These are phyloP conservation scores for Boletus vinaceobasis DNA, from an alignment of 768 basidiomycete genomes.

Conservation along the genomic window DNA sequence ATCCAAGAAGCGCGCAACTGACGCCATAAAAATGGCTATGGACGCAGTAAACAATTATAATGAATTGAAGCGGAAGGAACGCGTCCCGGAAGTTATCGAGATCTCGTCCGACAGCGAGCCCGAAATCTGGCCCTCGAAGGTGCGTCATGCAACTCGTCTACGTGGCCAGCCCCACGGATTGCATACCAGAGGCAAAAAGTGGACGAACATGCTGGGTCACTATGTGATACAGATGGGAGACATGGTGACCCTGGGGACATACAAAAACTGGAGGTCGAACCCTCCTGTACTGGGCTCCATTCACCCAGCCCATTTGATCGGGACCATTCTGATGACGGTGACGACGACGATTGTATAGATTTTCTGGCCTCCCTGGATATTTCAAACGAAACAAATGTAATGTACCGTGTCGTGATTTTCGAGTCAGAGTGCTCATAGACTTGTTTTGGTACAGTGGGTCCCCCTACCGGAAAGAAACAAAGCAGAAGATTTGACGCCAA, in stretches of 20 bases:
- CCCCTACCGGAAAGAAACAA: constrained; percentile 26
- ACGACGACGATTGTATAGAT: constrained; percentile 24
- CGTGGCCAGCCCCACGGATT: neutral
- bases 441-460: constrained; percentile 21
- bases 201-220: neutral
- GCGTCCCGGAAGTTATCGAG: constrained; percentile 16
- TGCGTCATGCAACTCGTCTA: neutral
- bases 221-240: neutral
- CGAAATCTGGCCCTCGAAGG: constrained; percentile 21
- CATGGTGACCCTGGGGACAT: neutral
- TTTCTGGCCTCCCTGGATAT: constrained; percentile 28
- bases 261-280: constrained; percentile 4
- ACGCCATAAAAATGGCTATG: constrained; percentile 16
- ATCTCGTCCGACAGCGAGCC: constrained; percentile 31
- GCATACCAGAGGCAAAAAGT: constrained; percentile 22
- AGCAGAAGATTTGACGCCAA: constrained; percentile 31
- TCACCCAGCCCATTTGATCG: constrained; percentile 1
- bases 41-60: constrained; percentile 4
- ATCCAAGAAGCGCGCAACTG: constrained; percentile 20
- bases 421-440: neutral
- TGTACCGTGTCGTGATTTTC: neutral
- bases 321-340: neutral
- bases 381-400: constrained; percentile 30
- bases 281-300: neutral
- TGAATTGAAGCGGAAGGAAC: constrained; percentile 25